Evolutionary conservation across 441 rosid genomes (phyloP), one percentile per base, ranked within the genome.

Genomic region (Pelargonium citronellum): DNA sequence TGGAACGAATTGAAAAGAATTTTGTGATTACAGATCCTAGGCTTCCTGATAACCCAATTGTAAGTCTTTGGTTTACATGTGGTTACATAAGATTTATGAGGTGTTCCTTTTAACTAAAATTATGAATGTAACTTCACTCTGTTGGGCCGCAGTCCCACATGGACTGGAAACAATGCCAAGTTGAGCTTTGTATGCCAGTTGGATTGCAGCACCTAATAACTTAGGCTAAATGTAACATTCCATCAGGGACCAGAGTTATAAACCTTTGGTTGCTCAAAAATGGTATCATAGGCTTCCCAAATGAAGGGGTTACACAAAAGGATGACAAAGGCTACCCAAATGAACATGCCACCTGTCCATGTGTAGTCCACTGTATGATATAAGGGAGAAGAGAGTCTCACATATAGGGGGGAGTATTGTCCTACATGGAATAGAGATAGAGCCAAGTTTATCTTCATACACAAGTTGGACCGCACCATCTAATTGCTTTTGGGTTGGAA

Each of bases 1-100:
- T 95, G 2, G 99, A 95, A 78, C 98, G 99, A 79, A 95, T 95
- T 9, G 99, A 95, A 91, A 95, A 95, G 71, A 95, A 95, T 73
- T 95, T 95, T 73, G 99, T 95, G 83, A 91, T 95, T 58, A 90
- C 98, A 7, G 99, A 95, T 86, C 99, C 98, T 49, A 81, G 99
- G 78, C 87, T 95, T 66, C 98, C 99, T 15, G 99, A 95, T 78
- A 91, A 91, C 79, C 99, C 99, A 80, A 95, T 95, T 71, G 99
- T 95, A 89, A 88, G 95, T 57, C 68, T 76, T 76, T 71, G 63
- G 63, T 57, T 57, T 57, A 24, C 20, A 20, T 57, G 63, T 13
- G 63, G 15, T 20, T 27, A 7, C 63, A 57, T 57, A 7, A 57
- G 30, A 57, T 27, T 13, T 62, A 13, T 10, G 11, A 24, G 22